phyloP scores from a whole-genome alignment of 805 yeast genomes.

The Kuraishia ogatae region DNA sequence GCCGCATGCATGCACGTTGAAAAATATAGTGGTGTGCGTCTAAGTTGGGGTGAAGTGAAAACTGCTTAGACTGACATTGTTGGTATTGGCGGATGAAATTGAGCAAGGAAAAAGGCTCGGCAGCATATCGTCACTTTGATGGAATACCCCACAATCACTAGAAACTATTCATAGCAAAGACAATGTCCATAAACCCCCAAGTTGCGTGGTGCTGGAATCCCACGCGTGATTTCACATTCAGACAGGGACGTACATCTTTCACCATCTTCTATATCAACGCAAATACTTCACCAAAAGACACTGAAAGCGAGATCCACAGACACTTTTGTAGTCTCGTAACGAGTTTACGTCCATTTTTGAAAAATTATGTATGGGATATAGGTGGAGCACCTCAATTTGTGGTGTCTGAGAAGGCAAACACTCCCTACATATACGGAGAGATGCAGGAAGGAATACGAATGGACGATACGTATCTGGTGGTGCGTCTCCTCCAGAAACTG shows the following conservation, averaged over 20 bases:
- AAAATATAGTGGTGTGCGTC: background rate
- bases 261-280: constrained; percentile 23
- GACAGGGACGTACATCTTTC: background rate
- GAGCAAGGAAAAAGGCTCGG: no score
- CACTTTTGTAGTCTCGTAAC: constrained; percentile 13
- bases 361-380: constrained; percentile 31
- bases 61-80: no score
- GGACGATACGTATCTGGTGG: constrained; percentile 37
- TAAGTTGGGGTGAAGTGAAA: no score
- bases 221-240: background rate
- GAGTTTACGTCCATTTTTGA: constrained; percentile 26
- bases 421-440: constrained; percentile 27
- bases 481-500: constrained; percentile 29
- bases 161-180: no score
- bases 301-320: constrained; percentile 6
- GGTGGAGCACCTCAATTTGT: constrained; percentile 18
- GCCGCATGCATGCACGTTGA: background rate
- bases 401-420: constrained; percentile 9
- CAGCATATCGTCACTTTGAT: no score
- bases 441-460: constrained; percentile 33
- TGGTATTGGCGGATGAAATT: no score
- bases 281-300: constrained; percentile 13
- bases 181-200: background rate
- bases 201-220: background rate
- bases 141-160: no score